Evolutionary conservation across 202 grass and related monocot species (phyloP), one percentile per base, ranked within the genome.

Genomic region (Musa balbisiana): DNA sequence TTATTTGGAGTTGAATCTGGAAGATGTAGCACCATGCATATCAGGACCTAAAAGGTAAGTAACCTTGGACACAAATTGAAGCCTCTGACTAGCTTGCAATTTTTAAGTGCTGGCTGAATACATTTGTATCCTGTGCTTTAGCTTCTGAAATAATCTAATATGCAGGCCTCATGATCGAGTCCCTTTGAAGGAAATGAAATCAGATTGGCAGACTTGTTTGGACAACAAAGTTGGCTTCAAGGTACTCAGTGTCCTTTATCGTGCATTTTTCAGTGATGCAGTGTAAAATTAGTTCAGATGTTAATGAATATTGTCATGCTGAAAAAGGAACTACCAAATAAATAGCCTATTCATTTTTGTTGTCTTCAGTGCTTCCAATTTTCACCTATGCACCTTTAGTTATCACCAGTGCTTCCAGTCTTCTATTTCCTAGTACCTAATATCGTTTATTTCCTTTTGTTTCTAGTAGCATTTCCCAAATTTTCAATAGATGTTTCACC

Each of bases 171-270:
- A 99, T 85, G 95, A 99, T 76, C 89, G 95, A 27, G 95, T 99
- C 58, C 88, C 85, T 59, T 85, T 99, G 63, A 99, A 94, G 85
- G 88, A 88, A 80, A 99, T 99, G 95, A 92, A 99, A 62, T 82
- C 77, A 17, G 95, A 99, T 78, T 99, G 95, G 95, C 85, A 76
- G 51, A 92, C 88, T 76, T 99, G 95, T 85, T 84, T 99, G 66
- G 91, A 99, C 84, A 99, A 59, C 1, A 73, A 99, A 82, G 95
- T 99, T 74, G 95, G 95, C 16, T 99, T 99, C 62, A 99, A 99
- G 91, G 95, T 99, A 86, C 33, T 43, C 33, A 43, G 33, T 43
- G 33, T 6, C 4, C 33, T 43, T 43, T 6, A 43, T 43, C 0
- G 33, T 43, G 33, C 33, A 74, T 51, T 26, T 60, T 49, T 53